Percentiles rank a stretch among this genome's conserved stretches.
Evolutionary conservation across 1,284 basidiomycete genomes (phyloP).

Genomic region (Microbotryum violaceum): DNA sequence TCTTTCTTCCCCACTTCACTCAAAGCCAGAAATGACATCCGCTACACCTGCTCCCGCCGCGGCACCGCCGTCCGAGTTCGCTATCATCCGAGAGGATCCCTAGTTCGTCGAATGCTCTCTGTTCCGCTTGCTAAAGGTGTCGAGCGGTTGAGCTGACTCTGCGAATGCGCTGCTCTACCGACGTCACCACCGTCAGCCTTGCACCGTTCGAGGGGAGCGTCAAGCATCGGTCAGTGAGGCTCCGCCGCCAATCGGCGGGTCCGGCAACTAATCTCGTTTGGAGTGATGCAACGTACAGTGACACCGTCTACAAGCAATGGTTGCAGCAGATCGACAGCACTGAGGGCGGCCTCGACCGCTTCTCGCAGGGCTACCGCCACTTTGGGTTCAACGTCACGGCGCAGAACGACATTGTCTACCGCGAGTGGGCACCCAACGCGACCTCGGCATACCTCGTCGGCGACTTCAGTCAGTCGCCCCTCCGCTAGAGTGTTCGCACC

Average conservation of each 20-base stretch:
- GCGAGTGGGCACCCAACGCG: conserved; percentile 94
- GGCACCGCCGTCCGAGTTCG: conserved; percentile 7
- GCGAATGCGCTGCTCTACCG: not conserved
- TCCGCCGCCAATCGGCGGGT: too few relatives aligned
- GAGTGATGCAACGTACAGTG: conserved; percentile 43
- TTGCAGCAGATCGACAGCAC: conserved; percentile 61
- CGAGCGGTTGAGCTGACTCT: conserved; percentile 4
- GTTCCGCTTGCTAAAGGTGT: not conserved
- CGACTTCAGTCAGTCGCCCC: conserved; percentile 74
- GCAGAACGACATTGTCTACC: conserved; percentile 68
- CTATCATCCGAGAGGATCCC: conserved; percentile 24
- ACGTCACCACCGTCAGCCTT: conserved; percentile 46
- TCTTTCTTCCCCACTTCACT: too few relatives aligned
- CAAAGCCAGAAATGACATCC: not conserved
- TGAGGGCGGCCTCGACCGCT: conserved; percentile 83
- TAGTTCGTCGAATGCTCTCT: conserved; percentile 13
- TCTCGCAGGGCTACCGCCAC: conserved; percentile 76
- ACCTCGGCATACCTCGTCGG: conserved; percentile 76
- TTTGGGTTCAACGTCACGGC: conserved; percentile 71
- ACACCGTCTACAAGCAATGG: conserved; percentile 64
- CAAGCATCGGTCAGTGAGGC: conserved; percentile 40
- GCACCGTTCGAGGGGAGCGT: conserved; percentile 66
- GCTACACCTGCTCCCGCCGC: not conserved
- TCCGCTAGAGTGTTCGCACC: not conserved
- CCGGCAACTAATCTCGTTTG: not conserved